Conservation (phyloP, 2,329 filamentous ascomycete genomes). For the Sarocladium kiliense region DNA sequence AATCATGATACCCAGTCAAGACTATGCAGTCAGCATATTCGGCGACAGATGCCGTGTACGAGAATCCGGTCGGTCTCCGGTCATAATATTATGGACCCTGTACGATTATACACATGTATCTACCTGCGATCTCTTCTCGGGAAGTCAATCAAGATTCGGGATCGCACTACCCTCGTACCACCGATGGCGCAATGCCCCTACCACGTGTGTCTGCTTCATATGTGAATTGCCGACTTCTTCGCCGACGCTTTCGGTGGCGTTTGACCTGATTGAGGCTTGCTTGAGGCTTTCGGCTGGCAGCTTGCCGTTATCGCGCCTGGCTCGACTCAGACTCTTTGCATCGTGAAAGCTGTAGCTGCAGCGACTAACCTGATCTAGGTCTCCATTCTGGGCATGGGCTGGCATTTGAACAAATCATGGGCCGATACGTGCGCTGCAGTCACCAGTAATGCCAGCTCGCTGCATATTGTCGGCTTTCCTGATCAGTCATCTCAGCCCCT, state of each 20-base stretch:
- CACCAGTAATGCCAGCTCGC: neutral
- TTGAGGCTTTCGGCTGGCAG: neutral
- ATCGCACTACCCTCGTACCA: neutral
- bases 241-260: neutral
- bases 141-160: constrained; percentile 1
- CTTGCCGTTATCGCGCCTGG: neutral
- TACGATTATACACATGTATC: constrained; percentile 6
- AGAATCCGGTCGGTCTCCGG: neutral
- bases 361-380: neutral
- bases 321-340: neutral
- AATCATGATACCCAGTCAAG: constrained; percentile 9
- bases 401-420: neutral
- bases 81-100: neutral
- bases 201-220: neutral
- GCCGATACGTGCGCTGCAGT: neutral
- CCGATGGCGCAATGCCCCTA: neutral
- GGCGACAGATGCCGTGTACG: neutral
- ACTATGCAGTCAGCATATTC: constrained; percentile 3
- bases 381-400: neutral
- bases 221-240: neutral
- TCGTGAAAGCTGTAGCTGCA: constrained; percentile 1
- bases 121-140: neutral
- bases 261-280: neutral
- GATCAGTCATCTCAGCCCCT: constrained; percentile 7
- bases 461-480: neutral